Evolutionary conservation across 2,329 filamentous ascomycete genomes (phyloP).

Genomic region (Microsporum audouinii): DNA sequence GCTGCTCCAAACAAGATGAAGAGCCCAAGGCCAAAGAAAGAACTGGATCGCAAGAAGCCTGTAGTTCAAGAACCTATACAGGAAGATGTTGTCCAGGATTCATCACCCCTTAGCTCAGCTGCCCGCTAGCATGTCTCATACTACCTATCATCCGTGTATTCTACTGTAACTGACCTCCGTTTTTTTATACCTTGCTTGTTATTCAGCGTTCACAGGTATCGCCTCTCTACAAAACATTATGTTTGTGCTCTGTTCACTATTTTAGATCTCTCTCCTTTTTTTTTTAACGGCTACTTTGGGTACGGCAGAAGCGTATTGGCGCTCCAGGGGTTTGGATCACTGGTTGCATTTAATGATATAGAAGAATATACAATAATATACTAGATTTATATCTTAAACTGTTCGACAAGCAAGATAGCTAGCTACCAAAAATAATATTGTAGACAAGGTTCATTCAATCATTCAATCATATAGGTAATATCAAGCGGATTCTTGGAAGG

Average conservation of each 20-base stretch:
- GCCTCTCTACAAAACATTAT: not conserved
- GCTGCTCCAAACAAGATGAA: not conserved
- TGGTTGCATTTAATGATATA: not conserved
- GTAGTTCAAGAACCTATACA: not conserved
- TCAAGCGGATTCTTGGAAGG: not conserved
- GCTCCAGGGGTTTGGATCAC: not conserved
- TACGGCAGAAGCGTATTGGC: not conserved
- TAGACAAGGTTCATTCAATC: slow-evolving; percentile 3
- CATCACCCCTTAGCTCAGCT: not conserved
- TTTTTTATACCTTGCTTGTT: not conserved
- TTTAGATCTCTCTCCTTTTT: not conserved
- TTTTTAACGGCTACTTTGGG: not conserved
- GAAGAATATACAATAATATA: not conserved
- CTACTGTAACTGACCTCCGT: not conserved
- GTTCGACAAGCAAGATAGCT: not conserved
- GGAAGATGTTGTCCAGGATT: not conserved
- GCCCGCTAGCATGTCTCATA: not conserved
- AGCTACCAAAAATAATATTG: not conserved
- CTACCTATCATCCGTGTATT: not conserved
- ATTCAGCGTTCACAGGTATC: not conserved
- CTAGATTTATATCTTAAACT: not conserved
- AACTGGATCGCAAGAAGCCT: not conserved
- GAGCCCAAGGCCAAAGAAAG: not conserved
- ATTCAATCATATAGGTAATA: not conserved
- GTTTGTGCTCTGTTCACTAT: not conserved